Evolutionary conservation across 106 monocot genomes (phyloP).

Genomic region (Dioscorea zingiberensis): DNA sequence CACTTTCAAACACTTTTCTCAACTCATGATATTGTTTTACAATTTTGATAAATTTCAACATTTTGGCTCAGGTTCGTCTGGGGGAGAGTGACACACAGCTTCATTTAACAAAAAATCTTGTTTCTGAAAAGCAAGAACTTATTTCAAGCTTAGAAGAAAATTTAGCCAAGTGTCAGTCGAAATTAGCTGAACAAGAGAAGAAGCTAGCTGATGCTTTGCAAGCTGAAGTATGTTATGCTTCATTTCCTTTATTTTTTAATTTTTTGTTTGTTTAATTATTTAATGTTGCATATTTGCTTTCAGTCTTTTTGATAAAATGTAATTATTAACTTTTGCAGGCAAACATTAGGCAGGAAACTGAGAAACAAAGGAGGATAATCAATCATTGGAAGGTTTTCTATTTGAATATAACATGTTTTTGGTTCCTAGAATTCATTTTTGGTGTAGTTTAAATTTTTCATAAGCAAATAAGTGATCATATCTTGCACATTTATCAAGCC

Average conservation of each 20-base stretch:
- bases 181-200: conserved; percentile 56
- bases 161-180: conserved; percentile 39
- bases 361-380: conserved; percentile 42
- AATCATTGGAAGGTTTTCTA: conserved; percentile 36
- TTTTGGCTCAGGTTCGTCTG: conserved; percentile 29
- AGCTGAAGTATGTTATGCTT: conserved; percentile 35
- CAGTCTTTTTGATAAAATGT: not conserved
- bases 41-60: conserved; percentile 31
- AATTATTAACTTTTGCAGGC: conserved; percentile 29
- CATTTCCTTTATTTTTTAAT: not conserved
- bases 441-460: not conserved
- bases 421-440: not conserved
- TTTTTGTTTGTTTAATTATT: too few relatives aligned
- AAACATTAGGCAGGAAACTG: conserved; percentile 44
- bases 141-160: conserved; percentile 50
- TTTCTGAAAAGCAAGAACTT: conserved; percentile 54
- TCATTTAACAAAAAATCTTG: conserved; percentile 32
- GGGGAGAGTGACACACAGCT: conserved; percentile 35
- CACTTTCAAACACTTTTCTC: too few relatives aligned
- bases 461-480: too few relatives aligned
- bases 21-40: not conserved
- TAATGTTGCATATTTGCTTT: not conserved
- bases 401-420: not conserved
- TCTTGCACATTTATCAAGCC: not conserved
- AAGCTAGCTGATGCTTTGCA: conserved; percentile 54